These are phyloP conservation scores for Trametes punicea DNA, from an alignment of 768 basidiomycete genomes.

Conservation along the genomic window DNA sequence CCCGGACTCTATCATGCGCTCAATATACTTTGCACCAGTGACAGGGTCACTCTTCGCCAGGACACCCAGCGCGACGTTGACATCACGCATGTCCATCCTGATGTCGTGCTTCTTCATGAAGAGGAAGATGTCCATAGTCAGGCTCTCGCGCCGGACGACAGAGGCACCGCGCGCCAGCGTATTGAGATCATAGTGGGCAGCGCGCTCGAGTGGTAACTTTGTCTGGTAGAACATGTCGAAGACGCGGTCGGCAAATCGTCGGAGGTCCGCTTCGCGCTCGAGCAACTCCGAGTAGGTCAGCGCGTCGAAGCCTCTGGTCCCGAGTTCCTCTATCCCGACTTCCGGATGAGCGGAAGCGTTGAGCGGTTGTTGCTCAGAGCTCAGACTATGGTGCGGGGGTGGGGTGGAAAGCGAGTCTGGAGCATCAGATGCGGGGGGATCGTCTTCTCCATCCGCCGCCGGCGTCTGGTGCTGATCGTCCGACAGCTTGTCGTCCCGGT, in stretches of 20 bases:
- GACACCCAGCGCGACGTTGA: conserved; percentile 59
- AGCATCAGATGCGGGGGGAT: conserved; percentile 18
- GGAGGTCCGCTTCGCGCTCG: conserved; percentile 16
- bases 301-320: neutral
- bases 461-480: neutral
- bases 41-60: conserved; percentile 49
- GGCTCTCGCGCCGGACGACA: conserved; percentile 45
- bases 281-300: conserved; percentile 26
- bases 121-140: conserved; percentile 48
- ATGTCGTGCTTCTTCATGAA: conserved; percentile 46
- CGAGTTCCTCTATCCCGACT: neutral
- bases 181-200: conserved; percentile 51
- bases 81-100: conserved; percentile 58
- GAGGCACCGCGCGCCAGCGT: conserved; percentile 63
- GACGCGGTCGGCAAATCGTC: conserved; percentile 44
- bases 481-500: neutral
- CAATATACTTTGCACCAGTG: conserved; percentile 45
- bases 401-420: conserved; percentile 7
- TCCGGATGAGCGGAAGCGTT: conserved; percentile 2
- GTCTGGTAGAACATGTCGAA: conserved; percentile 39
- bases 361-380: neutral
- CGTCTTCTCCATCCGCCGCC: neutral
- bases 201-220: conserved; percentile 45
- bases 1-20: conserved; percentile 47
- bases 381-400: conserved; percentile 9